Base-by-base conservation (phyloP, 1,284 basidiomycete genomes). In the Vanrija sp. region DNA sequence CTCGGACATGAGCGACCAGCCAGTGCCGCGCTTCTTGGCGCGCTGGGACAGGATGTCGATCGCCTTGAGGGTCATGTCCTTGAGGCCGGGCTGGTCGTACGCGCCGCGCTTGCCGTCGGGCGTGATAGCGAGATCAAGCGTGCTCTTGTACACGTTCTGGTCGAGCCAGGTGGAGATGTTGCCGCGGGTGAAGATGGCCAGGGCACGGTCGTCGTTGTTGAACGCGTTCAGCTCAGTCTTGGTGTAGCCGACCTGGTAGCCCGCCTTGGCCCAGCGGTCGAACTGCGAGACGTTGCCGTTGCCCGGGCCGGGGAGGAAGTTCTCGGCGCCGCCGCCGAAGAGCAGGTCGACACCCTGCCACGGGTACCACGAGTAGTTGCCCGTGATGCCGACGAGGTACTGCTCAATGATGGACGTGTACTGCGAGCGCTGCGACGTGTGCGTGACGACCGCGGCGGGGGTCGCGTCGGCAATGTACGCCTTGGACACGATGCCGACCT, bases 51-150 rank as follows among this genome's bases (percentile, higher is more conserved):
- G 71, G 43, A 79, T 76, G 58, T 78, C 77, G 47, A 78, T 70
- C 5, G 77, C 76, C 62, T 78, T 78, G 55, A 77, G 61, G 25
- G 77, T 78, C 76, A 79, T 78, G n/a, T 79, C 71, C 60, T 75
- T 77, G 50, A 78, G 69, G 25, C 77, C 76, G 2, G 78, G 77
- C 49, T 72, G 70, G 65, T 78, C 74, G 46, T 65, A 62, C n/a
- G 75, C 70, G 21, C 72, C 73, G 25, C 60, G 28, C 15, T 63
- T 54, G 43, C 71, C 71, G 38, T 62, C 57, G 43, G 72, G 65
- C 40, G 58, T 58, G 58, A 70, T 60, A 26, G 67, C 66, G 49
- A 63, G 55, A 28, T 63, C 55, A 10, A 78, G 65, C 48, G 71
- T 66, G 48, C 72, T 64, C 19, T 65, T 66, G 71, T 69, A 78